Percentiles rank a stretch among this genome's conserved stretches.
phyloP scores from a whole-genome alignment of 257 asterid genomes.

The Rehmannia glutinosa region DNA sequence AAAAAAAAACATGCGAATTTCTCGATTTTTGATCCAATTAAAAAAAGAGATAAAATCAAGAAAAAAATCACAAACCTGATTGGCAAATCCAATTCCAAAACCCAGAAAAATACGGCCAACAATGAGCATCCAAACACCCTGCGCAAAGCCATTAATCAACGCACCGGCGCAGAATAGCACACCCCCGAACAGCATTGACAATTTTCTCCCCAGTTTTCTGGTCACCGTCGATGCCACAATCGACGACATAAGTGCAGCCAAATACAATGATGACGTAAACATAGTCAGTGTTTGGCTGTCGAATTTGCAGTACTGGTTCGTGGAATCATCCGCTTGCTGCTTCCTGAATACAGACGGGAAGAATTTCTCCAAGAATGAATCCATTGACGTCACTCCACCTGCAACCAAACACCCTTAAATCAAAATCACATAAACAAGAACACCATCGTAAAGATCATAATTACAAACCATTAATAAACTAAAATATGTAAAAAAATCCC shows the following conservation, averaged over 20 bases:
- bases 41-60: background rate
- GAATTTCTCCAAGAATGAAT: constrained; percentile 56
- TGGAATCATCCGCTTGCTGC: constrained; percentile 35
- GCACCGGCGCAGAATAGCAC: constrained; percentile 71
- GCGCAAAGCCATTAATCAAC: constrained; percentile 63
- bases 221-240: constrained; percentile 66
- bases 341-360: constrained; percentile 59
- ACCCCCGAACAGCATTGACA: constrained; percentile 77
- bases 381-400: constrained; percentile 96
- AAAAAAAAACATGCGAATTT: too few relatives aligned
- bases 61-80: constrained; percentile 43
- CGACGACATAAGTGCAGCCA: constrained; percentile 82
- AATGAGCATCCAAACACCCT: constrained; percentile 61
- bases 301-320: constrained; percentile 79
- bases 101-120: constrained; percentile 84
- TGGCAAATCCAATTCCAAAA: constrained; percentile 80
- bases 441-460: too few relatives aligned
- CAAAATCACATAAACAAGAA: background rate
- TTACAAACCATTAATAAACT: too few relatives aligned
- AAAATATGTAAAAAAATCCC: too few relatives aligned
- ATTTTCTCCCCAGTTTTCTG: constrained; percentile 52
- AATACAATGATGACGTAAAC: constrained; percentile 80
- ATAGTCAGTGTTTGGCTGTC: constrained; percentile 66
- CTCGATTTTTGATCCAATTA: too few relatives aligned
- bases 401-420: constrained; percentile 6